phyloP scores from a whole-genome alignment of 345 rosid species.

The Cardiospermum halicacabum region DNA sequence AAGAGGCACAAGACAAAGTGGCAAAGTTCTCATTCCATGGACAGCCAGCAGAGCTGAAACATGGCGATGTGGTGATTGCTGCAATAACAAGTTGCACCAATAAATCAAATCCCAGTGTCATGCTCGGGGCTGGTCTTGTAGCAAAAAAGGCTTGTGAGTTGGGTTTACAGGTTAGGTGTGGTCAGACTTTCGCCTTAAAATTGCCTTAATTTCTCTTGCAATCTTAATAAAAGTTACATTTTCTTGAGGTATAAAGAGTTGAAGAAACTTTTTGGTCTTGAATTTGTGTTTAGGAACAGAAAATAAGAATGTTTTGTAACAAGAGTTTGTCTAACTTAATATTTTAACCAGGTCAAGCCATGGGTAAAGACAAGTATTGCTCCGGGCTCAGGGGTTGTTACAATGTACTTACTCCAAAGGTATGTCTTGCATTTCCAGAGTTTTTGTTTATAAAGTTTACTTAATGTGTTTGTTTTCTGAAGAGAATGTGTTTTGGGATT shows the following conservation, averaged over 20 bases:
- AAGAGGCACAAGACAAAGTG: conserved; percentile 71
- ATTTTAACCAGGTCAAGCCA: conserved; percentile 95
- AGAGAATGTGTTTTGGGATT: conserved; percentile 4
- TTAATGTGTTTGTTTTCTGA: not conserved
- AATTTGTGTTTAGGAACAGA: conserved; percentile 19
- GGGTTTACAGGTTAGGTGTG: conserved; percentile 67
- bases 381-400: conserved; percentile 99
- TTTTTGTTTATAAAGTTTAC: not conserved
- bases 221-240: too few relatives aligned
- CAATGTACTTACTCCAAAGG: conserved; percentile 84
- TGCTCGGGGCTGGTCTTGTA: conserved; percentile 99
- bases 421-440: conserved; percentile 13
- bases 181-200: too few relatives aligned
- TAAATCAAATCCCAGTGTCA: conserved; percentile 97
- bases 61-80: conserved; percentile 98
- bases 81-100: conserved; percentile 99
- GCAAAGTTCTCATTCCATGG: conserved; percentile 82
- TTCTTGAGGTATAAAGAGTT: too few relatives aligned
- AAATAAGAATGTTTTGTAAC: too few relatives aligned
- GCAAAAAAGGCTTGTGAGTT: conserved; percentile 94
- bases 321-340: too few relatives aligned
- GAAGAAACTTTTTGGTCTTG: too few relatives aligned
- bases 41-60: conserved; percentile 84
- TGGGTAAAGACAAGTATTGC: conserved; percentile 99
- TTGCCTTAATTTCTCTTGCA: too few relatives aligned